phyloP scores from a whole-genome alignment of 306 rosid species.

The Casuarina cunninghamiana region DNA sequence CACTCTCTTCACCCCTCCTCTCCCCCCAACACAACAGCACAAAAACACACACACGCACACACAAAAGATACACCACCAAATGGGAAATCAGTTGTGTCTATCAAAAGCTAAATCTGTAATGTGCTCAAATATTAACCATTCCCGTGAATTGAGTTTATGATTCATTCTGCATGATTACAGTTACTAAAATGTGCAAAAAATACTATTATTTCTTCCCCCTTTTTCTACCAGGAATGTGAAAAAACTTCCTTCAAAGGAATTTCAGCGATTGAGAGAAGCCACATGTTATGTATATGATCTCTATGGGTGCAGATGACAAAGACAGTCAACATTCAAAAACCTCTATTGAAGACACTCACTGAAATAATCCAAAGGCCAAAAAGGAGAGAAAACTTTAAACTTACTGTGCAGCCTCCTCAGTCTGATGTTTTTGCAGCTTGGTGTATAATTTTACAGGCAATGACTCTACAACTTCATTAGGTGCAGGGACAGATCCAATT shows the following conservation, averaged over 20 bases:
- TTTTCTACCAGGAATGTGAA: background rate
- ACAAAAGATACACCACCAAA: no score
- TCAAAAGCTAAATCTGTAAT: background rate
- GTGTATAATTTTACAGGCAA: conserved; percentile 81
- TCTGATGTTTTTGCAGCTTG: conserved; percentile 69
- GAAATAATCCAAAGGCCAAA: conserved; percentile 1
- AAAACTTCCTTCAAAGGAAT: background rate
- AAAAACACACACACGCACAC: no score
- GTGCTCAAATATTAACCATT: background rate
- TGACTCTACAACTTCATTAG: conserved; percentile 89
- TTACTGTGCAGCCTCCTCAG: conserved; percentile 91
- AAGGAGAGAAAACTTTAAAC: conserved; percentile 30
- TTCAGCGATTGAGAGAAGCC: background rate
- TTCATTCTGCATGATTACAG: background rate
- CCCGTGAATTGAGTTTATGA: background rate
- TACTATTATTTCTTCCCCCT: background rate
- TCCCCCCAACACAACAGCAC: no score
- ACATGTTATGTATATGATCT: background rate
- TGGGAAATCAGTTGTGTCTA: no score
- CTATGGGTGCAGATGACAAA: background rate
- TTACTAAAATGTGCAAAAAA: no score
- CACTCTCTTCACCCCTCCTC: no score
- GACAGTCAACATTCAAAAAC: background rate
- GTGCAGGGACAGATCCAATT: conserved; percentile 97
- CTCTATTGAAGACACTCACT: background rate